Base-by-base conservation (phyloP, 2,329 filamentous ascomycete genomes). In the Microcera coccophila region DNA sequence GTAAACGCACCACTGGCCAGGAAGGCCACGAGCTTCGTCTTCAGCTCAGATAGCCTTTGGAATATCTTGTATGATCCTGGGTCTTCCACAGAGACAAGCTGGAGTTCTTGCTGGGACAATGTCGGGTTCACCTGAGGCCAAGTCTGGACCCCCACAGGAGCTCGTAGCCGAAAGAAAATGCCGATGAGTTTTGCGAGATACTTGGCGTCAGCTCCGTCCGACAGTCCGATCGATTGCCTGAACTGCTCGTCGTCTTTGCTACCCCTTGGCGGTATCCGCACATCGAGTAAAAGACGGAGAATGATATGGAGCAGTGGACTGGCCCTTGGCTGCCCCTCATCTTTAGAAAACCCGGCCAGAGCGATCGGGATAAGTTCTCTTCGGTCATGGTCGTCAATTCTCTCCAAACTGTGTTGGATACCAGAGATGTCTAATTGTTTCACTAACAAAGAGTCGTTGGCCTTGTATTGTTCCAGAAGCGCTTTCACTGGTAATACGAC, bases 381-480 rank as follows among this genome's bases (percentile, higher is more conserved):
- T 53, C 88, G 79, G 32, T 91, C 85, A 40, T 74, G 59, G 11
- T 70, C 63, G 22, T 71, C 64, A 17, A 78, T 62, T 3, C 76
- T 71, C 32, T 70, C 64, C 20, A 80, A 58, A 32, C 91, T 93
- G 61, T 95, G 88, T 59, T 94, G 87, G 28, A 96, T 85, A 61
- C 95, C 95, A 15, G 86, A 75, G 31, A 97, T 71, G 65, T 97
- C 90, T 55, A 96, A 86, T 61, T 95, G 87, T 50, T 88, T 84
- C 51, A 98, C 81, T 28, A 96, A 74, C 1, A 83, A 72, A 11
- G 83, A 84, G 29, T 81, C 74, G 28, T 80, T 81, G 17, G 87
- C 59, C 64, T 94, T 95, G 74, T 95, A 96, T 63, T 97, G 93
- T 54, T 90, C 84, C 41, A 97, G 66, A 15, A 98, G 74, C 14